Evolutionary conservation across 805 yeast genomes (phyloP).

Genomic region (Starmerella floricola): DNA sequence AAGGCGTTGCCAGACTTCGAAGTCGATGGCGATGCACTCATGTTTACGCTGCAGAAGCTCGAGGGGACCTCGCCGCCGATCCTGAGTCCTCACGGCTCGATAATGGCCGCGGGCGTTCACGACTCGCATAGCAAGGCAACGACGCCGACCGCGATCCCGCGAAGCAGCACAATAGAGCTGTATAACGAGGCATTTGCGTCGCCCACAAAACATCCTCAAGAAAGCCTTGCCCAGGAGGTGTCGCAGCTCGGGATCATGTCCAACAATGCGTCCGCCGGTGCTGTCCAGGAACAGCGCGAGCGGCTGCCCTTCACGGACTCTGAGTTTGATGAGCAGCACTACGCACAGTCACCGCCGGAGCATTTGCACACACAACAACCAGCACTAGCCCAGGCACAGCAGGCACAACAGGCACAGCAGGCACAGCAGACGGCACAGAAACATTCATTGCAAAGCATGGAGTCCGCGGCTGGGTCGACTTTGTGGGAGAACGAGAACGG

Average conservation of each 20-base stretch:
- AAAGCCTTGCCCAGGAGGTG: slow-evolving; percentile 2
- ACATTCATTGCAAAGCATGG: no score
- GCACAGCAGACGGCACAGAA: no score
- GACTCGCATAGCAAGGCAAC: neutral
- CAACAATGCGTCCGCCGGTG: neutral
- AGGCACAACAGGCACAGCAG: no score
- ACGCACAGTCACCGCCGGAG: no score
- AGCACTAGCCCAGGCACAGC: no score
- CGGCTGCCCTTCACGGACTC: no score
- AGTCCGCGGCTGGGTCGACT: no score
- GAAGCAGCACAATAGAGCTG: slow-evolving; percentile 11
- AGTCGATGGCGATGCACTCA: slow-evolving; percentile 55
- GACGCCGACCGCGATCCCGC: slow-evolving; percentile 3
- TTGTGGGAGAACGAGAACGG: no score
- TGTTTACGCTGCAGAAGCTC: slow-evolving; percentile 59
- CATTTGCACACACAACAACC: neutral
- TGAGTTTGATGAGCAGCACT: no score
- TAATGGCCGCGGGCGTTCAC: neutral
- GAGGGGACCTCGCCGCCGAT: slow-evolving; percentile 46
- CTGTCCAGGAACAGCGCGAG: neutral
- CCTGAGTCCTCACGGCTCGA: neutral
- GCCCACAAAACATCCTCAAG: neutral
- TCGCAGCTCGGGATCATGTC: slow-evolving; percentile 7
- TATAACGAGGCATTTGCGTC: slow-evolving; percentile 10
- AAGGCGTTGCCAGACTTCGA: slow-evolving; percentile 79